These are phyloP conservation scores for Umbilicus rupestris DNA, from an alignment of 164 flowering plant genomes.

Conservation along the genomic window DNA sequence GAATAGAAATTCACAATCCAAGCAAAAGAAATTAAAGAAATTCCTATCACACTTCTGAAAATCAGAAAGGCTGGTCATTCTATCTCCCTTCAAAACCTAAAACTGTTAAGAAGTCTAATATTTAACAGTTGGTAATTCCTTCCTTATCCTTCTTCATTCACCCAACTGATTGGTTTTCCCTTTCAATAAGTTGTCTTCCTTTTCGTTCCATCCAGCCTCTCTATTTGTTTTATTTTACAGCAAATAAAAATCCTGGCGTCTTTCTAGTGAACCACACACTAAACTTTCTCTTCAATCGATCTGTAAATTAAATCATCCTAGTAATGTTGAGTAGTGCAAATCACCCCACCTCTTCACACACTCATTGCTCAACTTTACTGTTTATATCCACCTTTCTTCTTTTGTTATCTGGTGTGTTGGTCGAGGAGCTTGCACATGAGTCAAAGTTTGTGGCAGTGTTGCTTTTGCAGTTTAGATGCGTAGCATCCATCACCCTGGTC, in stretches of 20 bases:
- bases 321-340: too few species aligned
- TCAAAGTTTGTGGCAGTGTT: slow-evolving; percentile 42
- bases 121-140: slow-evolving; percentile 27
- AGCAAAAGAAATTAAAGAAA: neutral
- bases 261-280: too few species aligned
- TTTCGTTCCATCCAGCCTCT: slow-evolving; percentile 3
- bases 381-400: neutral
- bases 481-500: slow-evolving; percentile 80
- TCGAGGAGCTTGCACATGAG: slow-evolving; percentile 32
- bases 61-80: neutral
- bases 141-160: slow-evolving; percentile 19
- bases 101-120: slow-evolving; percentile 33
- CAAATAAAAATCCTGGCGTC: slow-evolving; percentile 27
- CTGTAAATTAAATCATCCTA: too few species aligned
- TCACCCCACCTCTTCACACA: neutral
- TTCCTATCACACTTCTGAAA: neutral
- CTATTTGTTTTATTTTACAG: slow-evolving; percentile 7
- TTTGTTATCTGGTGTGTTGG: slow-evolving; percentile 2
- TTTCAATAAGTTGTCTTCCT: neutral
- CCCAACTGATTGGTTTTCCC: slow-evolving; percentile 16
- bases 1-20: neutral
- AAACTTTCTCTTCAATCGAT: slow-evolving; percentile 12
- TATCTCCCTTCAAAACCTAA: slow-evolving; percentile 4
- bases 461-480: slow-evolving; percentile 74
- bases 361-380: neutral